These are phyloP conservation scores for Maudiozyma serrabonitensis DNA, from an alignment of 805 yeast species.

Conservation along the genomic window DNA sequence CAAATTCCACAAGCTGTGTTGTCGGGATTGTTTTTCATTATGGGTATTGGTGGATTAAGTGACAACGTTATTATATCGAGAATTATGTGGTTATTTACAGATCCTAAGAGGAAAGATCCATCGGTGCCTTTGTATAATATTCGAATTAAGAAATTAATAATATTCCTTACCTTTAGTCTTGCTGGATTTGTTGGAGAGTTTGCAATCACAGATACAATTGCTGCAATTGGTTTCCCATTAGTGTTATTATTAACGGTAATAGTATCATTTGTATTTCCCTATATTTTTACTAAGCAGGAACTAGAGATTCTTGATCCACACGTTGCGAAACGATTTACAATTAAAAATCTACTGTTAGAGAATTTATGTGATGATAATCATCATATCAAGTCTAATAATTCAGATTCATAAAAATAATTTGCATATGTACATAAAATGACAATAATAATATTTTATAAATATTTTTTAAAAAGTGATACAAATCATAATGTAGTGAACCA, in stretches of 20 bases:
- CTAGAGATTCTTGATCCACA: slow-evolving; percentile 55
- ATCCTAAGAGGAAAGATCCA: slow-evolving; percentile 30
- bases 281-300: slow-evolving; percentile 51
- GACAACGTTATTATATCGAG: slow-evolving; percentile 56
- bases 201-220: slow-evolving; percentile 75
- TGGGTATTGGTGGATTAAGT: slow-evolving; percentile 78
- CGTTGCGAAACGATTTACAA: slow-evolving; percentile 47
- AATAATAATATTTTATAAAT: background rate
- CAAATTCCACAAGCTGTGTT: slow-evolving; percentile 86
- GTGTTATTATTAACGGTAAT: slow-evolving; percentile 61
- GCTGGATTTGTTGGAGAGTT: slow-evolving; percentile 72
- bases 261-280: slow-evolving; percentile 52
- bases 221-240: slow-evolving; percentile 92
- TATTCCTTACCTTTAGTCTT: slow-evolving; percentile 50
- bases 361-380: slow-evolving; percentile 10
- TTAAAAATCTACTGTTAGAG: slow-evolving; percentile 34
- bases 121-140: slow-evolving; percentile 28
- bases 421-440: too few relatives aligned
- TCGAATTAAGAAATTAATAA: slow-evolving; percentile 32
- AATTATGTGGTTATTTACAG: slow-evolving; percentile 54
- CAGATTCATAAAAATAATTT: background rate
- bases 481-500: slow-evolving; percentile 15
- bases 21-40: slow-evolving; percentile 85
- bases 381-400: background rate
- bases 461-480: background rate